Conservation (phyloP, 768 basidiomycete species). For the Calocera viscosa region DNA sequence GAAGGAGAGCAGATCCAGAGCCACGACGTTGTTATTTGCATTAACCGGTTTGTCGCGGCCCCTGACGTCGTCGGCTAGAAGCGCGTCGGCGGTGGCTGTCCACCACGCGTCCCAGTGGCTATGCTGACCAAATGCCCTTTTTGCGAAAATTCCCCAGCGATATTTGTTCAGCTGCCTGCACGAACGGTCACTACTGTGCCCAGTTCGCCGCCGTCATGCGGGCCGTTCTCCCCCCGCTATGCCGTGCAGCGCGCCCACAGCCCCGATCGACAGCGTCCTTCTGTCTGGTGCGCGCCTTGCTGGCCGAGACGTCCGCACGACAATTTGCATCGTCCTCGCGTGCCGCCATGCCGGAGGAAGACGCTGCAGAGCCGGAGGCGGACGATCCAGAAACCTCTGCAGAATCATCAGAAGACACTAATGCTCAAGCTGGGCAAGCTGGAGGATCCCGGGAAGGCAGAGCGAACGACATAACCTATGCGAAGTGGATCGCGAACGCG, state of each 20-base stretch:
- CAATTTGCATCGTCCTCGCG: background rate
- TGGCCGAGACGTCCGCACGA: background rate
- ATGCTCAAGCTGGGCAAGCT: no score
- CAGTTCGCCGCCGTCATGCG: no score
- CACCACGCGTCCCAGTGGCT: no score
- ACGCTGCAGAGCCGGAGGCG: background rate
- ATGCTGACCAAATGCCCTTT: background rate
- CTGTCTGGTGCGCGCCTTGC: background rate
- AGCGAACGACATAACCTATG: background rate
- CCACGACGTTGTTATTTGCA: background rate
- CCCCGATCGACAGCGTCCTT: background rate
- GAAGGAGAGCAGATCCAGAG: background rate
- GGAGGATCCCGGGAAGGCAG: no score
- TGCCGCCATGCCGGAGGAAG: background rate
- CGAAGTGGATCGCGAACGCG: background rate
- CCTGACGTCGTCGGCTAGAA: background rate
- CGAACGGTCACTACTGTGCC: no score
- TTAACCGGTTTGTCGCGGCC: background rate
- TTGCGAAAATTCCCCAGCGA: background rate
- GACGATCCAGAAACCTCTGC: background rate
- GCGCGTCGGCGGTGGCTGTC: no score
- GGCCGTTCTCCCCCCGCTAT: no score
- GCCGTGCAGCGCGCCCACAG: no score
- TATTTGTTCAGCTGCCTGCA: no score
- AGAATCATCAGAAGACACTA: no score